Base-by-base conservation (phyloP, 139 green algal genomes). In the Microglena sp. region DNA sequence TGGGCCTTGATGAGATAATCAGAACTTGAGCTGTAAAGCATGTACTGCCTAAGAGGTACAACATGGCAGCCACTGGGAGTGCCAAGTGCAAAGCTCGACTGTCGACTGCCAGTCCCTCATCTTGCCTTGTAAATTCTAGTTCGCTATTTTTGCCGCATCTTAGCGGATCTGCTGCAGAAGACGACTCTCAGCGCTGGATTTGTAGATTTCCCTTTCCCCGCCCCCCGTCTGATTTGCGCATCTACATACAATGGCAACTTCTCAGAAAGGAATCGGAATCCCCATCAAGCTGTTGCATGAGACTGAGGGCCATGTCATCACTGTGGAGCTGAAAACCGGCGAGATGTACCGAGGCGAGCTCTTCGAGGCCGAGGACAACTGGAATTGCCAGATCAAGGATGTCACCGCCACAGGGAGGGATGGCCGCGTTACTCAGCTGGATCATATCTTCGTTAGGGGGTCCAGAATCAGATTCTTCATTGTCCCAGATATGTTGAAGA, bases 401-500 rank as follows among this genome's bases (percentile, higher is more conserved):
- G 87, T 98, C 2, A 92, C 86, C 28, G 86, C 84, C 28, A 98
- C 94, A 7, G 86, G 84, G 34, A 68, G 70, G 74, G 89, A 94
- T 71, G 89, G 89, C 0, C 65, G 77, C 0, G 77, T 90, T 2
- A 77, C 71, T 0, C 83, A 91, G 70, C 71, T 98, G 67, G 85
- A 95, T 64, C 87, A 98, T 67, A 88, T 95, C 18, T 98, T 95
- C 67, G 79, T 97, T 4, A 78, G 86, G 0, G 86, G 86, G 2
- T 87, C 82, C 70, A 64, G 85, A 2, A 77, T 98, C 5, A 77
- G 94, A 4, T 93, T 96, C 60, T 71, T 99, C 5, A 90, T 98
- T 32, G 87, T 98, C 24, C 94, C 94, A 27, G 94, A 99, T 68
- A 98, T 99, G 93, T 78, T 99, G n/a, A 98, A 97, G 66, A 98